These are phyloP conservation scores for Melaleuca alternifolia DNA, from an alignment of 345 rosid species.

Conservation along the genomic window DNA sequence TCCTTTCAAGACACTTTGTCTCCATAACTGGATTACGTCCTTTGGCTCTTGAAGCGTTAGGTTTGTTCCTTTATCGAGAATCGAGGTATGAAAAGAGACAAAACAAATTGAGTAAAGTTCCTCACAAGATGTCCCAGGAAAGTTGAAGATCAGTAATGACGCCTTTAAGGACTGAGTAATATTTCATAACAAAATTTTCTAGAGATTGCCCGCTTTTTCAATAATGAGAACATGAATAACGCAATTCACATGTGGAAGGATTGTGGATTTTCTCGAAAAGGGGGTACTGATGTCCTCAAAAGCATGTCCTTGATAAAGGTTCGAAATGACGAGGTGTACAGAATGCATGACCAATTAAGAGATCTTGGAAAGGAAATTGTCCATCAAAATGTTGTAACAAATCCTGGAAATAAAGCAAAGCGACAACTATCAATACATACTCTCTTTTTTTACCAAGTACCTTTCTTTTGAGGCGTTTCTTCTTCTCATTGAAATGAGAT, in stretches of 20 bases:
- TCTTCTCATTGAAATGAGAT: not conserved
- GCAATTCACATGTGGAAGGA: not conserved
- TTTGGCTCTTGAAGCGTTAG: not conserved
- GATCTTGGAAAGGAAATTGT: not conserved
- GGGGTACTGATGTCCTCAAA: not conserved
- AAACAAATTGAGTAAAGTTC: not conserved
- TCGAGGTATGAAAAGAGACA: not conserved
- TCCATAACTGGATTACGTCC: not conserved
- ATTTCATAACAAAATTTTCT: not conserved
- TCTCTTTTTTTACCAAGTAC: not conserved
- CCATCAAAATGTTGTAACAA: not conserved
- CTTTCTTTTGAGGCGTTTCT: not conserved
- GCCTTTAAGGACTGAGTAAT: not conserved
- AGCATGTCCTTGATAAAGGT: not conserved
- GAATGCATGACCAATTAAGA: not conserved
- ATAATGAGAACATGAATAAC: not conserved
- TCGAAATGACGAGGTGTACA: not conserved
- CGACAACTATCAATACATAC: not conserved
- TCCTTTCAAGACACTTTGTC: not conserved
- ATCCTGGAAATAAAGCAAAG: not conserved
- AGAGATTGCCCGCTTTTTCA: not conserved
- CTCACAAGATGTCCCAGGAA: not conserved
- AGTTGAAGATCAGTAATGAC: not conserved
- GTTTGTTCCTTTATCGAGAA: not conserved
- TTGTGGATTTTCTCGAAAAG: not conserved